Evolutionary conservation across 2,329 filamentous ascomycete genomes (phyloP).

Genomic region (Aureobasidium subglaciale): DNA sequence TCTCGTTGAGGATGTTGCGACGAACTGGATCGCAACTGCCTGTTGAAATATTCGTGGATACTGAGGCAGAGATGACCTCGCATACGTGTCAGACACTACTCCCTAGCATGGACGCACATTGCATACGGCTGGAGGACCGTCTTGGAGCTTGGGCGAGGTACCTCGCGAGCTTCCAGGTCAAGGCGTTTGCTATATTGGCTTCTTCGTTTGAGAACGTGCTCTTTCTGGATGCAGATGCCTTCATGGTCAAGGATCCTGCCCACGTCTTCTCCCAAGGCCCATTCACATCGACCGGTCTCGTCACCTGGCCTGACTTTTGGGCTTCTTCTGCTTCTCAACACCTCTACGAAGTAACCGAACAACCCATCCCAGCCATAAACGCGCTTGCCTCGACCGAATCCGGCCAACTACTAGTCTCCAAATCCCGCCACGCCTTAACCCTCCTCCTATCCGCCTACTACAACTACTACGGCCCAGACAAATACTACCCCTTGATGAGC

Average conservation of each 20-base stretch:
- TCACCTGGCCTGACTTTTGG: conserved; percentile 46
- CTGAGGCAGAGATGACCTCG: conserved; percentile 35
- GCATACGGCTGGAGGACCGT: conserved; percentile 39
- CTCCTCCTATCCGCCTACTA: conserved; percentile 45
- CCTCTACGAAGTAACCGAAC: conserved; percentile 36
- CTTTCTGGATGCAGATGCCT: conserved; percentile 43
- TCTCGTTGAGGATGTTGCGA: conserved; percentile 33
- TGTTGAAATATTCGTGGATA: conserved; percentile 40
- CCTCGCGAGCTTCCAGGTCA: conserved; percentile 38
- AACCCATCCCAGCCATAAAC: conserved; percentile 20
- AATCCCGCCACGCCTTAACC: conserved; percentile 34
- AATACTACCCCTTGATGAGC: conserved; percentile 40
- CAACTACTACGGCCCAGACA: conserved; percentile 40
- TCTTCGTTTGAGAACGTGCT: conserved; percentile 44
- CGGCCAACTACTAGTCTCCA: conserved; percentile 41
- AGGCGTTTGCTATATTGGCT: conserved; percentile 43
- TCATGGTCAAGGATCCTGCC: conserved; percentile 36
- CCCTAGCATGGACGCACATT: conserved; percentile 36
- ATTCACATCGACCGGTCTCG: conserved; percentile 35
- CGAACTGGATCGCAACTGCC: conserved; percentile 37
- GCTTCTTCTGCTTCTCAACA: conserved; percentile 31
- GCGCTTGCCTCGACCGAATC: conserved; percentile 33
- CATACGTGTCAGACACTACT: conserved; percentile 39
- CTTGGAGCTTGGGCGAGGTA: conserved; percentile 21
- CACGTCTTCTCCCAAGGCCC: conserved; percentile 35